Evolutionary conservation across 176 grass and related monocot species (phyloP), one percentile per base, ranked within the genome.

Genomic region (Rhynchospora tenuis): DNA sequence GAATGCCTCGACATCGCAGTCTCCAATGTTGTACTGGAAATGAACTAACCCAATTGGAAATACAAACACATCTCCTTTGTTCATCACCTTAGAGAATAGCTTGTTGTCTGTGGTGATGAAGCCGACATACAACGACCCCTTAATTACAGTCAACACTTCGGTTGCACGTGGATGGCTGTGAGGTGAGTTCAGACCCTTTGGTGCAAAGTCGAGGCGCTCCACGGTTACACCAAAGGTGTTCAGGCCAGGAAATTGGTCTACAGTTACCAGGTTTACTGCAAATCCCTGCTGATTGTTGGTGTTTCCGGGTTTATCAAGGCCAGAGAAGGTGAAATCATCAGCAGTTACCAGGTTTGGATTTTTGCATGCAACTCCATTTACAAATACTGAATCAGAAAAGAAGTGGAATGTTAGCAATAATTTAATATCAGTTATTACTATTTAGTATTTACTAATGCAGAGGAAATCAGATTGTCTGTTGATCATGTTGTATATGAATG

Each of bases 91-190:
- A 56, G 59, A 46, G 59, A 66, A 83, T 9, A 88, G 10, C 75
- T 80, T 88, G 43, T 81, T 88, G 6, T 66, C 38, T 0, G 88
- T 84, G 5, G 87, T 89, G 27, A 86, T 33, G 2, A 86, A 89
- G 4, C 87, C 83, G 5, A 86, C 87, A 19, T 85, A 83, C 58
- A 89, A 16, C 9, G 83, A 86, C 9, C 88, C 88, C 67, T 89
- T 78, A 0, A 89, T 56, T 14, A 89, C 84, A 0, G 83, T 85
- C 6, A 89, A 29, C 9, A 85, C 65, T 47, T 89, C 88, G 0
- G 83, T 85, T n/a, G 87, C 75, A 12, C 87, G 83, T 2, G 82
- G 87, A 44, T 88, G 87, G 19, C 3, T 88, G 69, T 89, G 84
- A 4, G 69, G 88, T 68, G 88, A 83, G 67, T 89, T 89, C 51